Percentiles rank a stretch among this genome's conserved stretches.
These are phyloP conservation scores for Flammula alnicola DNA, from an alignment of 1,284 basidiomycete species.

Conservation along the genomic window DNA sequence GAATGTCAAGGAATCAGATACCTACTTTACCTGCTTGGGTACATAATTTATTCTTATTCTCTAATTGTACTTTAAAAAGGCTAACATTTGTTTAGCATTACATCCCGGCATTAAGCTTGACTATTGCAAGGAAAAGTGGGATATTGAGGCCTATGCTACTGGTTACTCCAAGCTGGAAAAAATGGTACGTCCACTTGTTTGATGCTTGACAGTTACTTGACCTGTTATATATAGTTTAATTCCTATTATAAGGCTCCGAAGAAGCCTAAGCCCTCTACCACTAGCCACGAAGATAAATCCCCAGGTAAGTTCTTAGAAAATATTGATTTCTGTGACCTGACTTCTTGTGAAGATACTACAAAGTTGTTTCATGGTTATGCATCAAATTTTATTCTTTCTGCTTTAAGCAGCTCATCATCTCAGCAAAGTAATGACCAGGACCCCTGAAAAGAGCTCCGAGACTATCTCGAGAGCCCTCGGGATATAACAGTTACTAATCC, in stretches of 20 bases:
- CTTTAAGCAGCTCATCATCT: not conserved
- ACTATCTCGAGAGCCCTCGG: slow-evolving; percentile 16
- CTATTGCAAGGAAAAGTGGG: slow-evolving; percentile 25
- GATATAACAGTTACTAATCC: slow-evolving; percentile 8
- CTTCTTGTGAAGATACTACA: not conserved
- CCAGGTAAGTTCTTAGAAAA: not conserved
- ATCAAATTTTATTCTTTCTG: slow-evolving; percentile 1
- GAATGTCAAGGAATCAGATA: slow-evolving; percentile 27
- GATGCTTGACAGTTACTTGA: not conserved
- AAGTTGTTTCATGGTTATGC: not conserved
- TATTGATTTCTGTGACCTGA: not conserved
- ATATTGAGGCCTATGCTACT: slow-evolving; percentile 3
- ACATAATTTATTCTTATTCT: slow-evolving; percentile 1
- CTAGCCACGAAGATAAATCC: not conserved
- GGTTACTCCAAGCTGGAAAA: slow-evolving; percentile 12
- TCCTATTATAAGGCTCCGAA: slow-evolving; percentile 15
- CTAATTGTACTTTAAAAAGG: slow-evolving; percentile 3
- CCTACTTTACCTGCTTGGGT: slow-evolving; percentile 27
- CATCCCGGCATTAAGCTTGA: slow-evolving; percentile 26
- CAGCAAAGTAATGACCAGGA: too few species aligned
- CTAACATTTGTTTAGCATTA: slow-evolving; percentile 19
- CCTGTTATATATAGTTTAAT: slow-evolving; percentile 23
- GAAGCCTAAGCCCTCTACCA: slow-evolving; percentile 1
- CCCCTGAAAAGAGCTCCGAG: slow-evolving; percentile 16
- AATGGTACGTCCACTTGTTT: slow-evolving; percentile 1